These are phyloP conservation scores for Jamesozyma piceae DNA, from an alignment of 805 yeast species.

Conservation along the genomic window DNA sequence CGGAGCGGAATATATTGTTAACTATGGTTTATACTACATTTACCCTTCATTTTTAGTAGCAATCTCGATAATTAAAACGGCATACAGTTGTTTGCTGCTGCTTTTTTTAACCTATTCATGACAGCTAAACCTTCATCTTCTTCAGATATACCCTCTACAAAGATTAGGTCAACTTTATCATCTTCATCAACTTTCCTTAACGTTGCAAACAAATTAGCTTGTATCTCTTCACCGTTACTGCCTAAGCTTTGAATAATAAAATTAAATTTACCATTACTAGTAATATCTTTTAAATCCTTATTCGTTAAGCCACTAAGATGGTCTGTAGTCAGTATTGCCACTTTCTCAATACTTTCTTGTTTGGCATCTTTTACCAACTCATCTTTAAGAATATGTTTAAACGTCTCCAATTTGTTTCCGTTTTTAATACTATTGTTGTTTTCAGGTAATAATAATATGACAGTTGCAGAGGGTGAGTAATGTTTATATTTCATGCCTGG, in stretches of 20 bases:
- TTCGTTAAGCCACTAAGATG: constrained; percentile 7
- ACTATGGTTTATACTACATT: too few relatives aligned
- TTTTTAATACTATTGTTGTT: constrained; percentile 39
- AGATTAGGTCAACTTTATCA: constrained; percentile 52
- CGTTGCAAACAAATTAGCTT: constrained; percentile 61
- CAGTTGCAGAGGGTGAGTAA: constrained; percentile 85
- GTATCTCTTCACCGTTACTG: constrained; percentile 43
- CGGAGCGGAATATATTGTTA: too few relatives aligned
- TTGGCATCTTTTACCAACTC: constrained; percentile 7
- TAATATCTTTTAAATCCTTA: background rate
- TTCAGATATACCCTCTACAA: constrained; percentile 77
- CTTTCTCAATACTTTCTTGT: constrained; percentile 21
- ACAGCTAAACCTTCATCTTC: constrained; percentile 81
- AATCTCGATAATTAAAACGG: background rate
- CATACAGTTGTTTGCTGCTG: constrained; percentile 10
- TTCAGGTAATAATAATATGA: constrained; percentile 50
- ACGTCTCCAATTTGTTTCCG: constrained; percentile 16
- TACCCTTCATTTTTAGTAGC: too few relatives aligned
- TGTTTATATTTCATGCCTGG: constrained; percentile 98
- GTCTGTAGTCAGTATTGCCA: constrained; percentile 47
- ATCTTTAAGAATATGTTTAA: constrained; percentile 20
- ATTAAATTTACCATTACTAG: background rate
- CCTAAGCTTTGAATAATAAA: constrained; percentile 34
- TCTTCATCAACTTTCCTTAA: constrained; percentile 69
- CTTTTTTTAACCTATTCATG: constrained; percentile 63